Base-by-base conservation (phyloP, 2,329 filamentous ascomycete genomes). In the Fusarium oligoseptatum region DNA sequence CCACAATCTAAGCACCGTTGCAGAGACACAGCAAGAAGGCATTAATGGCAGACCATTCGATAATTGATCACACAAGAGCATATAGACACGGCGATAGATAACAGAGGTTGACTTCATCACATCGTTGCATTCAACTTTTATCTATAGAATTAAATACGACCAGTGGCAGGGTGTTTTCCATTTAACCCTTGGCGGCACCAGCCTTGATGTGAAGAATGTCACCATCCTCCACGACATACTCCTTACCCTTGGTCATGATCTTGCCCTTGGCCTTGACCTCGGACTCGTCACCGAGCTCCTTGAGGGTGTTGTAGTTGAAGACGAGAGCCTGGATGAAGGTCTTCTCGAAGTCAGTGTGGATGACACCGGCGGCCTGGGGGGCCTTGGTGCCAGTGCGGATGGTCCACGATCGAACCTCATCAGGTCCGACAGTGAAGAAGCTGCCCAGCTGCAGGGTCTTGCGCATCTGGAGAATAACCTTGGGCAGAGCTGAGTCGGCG, bases 401-500 rank as follows among this genome's bases (percentile, higher is more conserved):
- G 29, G 97, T 99, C 97, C 97, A 99, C 87, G 99, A 97, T 79
- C 97, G 91, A 75, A 99, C 97, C 87, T 99, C 97, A 82, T 99
- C 97, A 27, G 95, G 86, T 80, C 97, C 97, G 37, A 93, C 95
- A 63, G 97, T 99, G 92, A 99, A 99, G 90, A 99, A 99, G 83
- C 94, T 97, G 82, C 93, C 93, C 48, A 99, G 89, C 85, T 97
- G 93, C 78, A 99, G 88, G 17, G 91, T 92, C 87, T 97, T 95
- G 81, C 97, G 94, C 97, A 99, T 99, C 78, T 94, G 94, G 24
- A 91, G 88, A 81, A 99, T 92, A 81, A 97, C 90, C 90, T 98
- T 98, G 80, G 95, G 95, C 61, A 99, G 88, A 27, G 93, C 93
- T 8, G 95, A 98, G 81, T 97, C 95, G 74, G 94, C 93, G 73